These are phyloP conservation scores for Yamadazyma songkhlaensis DNA, from an alignment of 1,139 yeast species.

Conservation along the genomic window DNA sequence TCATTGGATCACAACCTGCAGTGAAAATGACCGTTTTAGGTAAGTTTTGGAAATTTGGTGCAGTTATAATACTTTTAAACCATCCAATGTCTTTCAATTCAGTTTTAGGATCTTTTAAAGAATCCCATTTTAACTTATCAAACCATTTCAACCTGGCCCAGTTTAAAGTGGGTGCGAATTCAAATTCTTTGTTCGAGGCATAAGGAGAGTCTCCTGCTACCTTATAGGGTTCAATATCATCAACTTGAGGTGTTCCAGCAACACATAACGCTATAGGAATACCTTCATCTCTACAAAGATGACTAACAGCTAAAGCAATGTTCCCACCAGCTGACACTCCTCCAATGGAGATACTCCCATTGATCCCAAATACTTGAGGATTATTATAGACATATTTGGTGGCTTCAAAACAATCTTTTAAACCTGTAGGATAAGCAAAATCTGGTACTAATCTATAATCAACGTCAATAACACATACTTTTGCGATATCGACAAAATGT, in stretches of 20 bases:
- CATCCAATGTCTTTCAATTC: constrained; percentile 38
- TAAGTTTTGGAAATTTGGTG: constrained; percentile 39
- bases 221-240: constrained; percentile 34
- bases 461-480: constrained; percentile 35
- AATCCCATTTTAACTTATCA: constrained; percentile 22
- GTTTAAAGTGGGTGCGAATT: constrained; percentile 33
- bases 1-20: constrained; percentile 46
- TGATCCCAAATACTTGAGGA: constrained; percentile 23
- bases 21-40: constrained; percentile 46
- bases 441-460: constrained; percentile 51
- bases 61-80: constrained; percentile 37
- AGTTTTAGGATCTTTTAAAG: constrained; percentile 30
- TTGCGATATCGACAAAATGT: constrained; percentile 34
- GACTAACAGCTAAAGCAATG: constrained; percentile 39
- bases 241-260: constrained; percentile 32
- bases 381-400: constrained; percentile 18
- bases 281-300: constrained; percentile 23
- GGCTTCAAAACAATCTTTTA: constrained; percentile 41
- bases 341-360: constrained; percentile 37
- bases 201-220: constrained; percentile 25
- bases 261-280: constrained; percentile 20
- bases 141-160: constrained; percentile 27
- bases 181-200: constrained; percentile 38
- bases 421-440: constrained; percentile 46
- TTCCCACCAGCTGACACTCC: constrained; percentile 53